Conservation (phyloP, 2,329 filamentous ascomycete species). For the Leptographium lundbergii region DNA sequence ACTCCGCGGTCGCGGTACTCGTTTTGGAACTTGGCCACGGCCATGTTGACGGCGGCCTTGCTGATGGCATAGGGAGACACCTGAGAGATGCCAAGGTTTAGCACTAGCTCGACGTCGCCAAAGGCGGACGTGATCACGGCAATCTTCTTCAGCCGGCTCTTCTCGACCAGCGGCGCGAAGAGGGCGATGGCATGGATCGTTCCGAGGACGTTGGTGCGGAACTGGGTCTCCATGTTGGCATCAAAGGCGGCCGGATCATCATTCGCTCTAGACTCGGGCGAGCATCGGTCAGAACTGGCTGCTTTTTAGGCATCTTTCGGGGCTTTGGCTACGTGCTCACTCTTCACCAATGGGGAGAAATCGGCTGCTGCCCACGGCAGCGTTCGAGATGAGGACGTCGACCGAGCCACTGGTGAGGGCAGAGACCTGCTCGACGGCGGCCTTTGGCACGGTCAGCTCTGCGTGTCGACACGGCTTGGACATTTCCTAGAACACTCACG, state of each 20-base stretch:
- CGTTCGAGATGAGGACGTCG: constrained; percentile 42
- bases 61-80: constrained; percentile 30
- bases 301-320: not conserved
- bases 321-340: constrained; percentile 16
- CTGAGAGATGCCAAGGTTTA: constrained; percentile 21
- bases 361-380: constrained; percentile 19
- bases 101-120: constrained; percentile 32
- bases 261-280: constrained; percentile 13
- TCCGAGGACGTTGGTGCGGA: constrained; percentile 37
- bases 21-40: constrained; percentile 38
- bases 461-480: not conserved
- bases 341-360: constrained; percentile 22
- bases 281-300: not conserved
- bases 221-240: constrained; percentile 18
- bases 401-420: constrained; percentile 26
- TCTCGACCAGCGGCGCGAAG: constrained; percentile 38
- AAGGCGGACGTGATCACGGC: constrained; percentile 34
- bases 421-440: constrained; percentile 15
- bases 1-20: constrained; percentile 36
- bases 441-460: constrained; percentile 6
- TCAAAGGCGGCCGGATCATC: constrained; percentile 21
- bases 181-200: constrained; percentile 39
- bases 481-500: constrained; percentile 9
- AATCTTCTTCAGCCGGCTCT: constrained; percentile 41
- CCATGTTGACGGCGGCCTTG: constrained; percentile 40